A percentile compares a stretch with the other conserved stretches of the same genome.
These are phyloP conservation scores for Trichophyton verrucosum DNA, from an alignment of 2,329 filamentous ascomycete genomes.

Conservation along the genomic window DNA sequence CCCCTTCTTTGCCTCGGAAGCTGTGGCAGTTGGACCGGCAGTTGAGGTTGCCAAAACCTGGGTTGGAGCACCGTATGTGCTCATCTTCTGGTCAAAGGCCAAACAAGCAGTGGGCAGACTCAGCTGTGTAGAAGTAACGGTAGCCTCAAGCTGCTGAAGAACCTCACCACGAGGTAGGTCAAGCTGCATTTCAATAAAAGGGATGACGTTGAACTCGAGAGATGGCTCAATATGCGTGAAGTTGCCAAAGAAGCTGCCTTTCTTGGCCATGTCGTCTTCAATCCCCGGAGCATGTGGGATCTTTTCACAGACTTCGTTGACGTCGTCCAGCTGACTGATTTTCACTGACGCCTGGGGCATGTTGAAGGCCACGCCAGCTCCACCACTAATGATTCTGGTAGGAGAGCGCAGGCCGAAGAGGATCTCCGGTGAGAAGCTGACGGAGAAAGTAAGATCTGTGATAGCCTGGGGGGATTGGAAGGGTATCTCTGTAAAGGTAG, in stretches of 20 bases:
- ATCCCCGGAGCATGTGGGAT: neutral
- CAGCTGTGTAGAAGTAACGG: slow-evolving; percentile 10
- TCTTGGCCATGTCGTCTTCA: neutral
- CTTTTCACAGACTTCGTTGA: slow-evolving; percentile 15
- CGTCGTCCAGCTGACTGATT: slow-evolving; percentile 12
- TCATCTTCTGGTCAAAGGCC: slow-evolving; percentile 12
- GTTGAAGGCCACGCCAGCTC: slow-evolving; percentile 16
- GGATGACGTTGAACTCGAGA: slow-evolving; percentile 15
- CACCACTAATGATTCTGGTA: slow-evolving; percentile 11
- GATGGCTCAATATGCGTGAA: slow-evolving; percentile 14
- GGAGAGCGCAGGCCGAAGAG: slow-evolving; percentile 14
- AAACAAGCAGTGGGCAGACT: slow-evolving; percentile 15
- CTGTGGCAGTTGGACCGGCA: neutral
- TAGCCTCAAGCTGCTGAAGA: slow-evolving; percentile 2
- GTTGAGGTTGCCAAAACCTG: slow-evolving; percentile 5
- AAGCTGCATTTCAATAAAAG: slow-evolving; percentile 13
- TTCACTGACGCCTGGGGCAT: slow-evolving; percentile 17
- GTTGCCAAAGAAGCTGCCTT: slow-evolving; percentile 7
- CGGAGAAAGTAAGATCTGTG: slow-evolving; percentile 9
- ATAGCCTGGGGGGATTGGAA: slow-evolving; percentile 12
- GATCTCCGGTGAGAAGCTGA: slow-evolving; percentile 14
- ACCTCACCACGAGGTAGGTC: slow-evolving; percentile 4
- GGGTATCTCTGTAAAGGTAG: slow-evolving; percentile 13
- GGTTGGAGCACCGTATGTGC: slow-evolving; percentile 6
- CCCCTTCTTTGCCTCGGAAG: neutral